Evolutionary conservation across 495 filamentous ascomycete genomes (phyloP), one percentile per base, ranked within the genome.

Genomic region (Podospora appendiculata): DNA sequence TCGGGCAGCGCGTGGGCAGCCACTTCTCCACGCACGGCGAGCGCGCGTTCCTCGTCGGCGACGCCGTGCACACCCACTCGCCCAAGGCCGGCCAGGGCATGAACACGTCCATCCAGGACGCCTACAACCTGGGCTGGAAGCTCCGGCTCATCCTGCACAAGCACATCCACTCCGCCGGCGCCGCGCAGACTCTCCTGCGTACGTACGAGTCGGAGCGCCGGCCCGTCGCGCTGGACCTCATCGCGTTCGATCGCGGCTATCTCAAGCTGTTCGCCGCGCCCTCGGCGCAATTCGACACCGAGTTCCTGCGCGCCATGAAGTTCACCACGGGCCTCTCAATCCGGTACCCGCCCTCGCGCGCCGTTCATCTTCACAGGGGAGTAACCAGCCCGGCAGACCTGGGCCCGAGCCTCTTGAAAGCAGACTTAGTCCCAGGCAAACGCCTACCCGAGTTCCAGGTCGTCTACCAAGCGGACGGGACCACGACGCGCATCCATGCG

Each of bases 41-140:
- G 41, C 72, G 84, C 0, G 76, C 87, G 6, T 88, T 88, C 54
- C 72, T 88, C 41, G 83, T 81, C 12, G 76, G 77, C 17, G 77
- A 86, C 62, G 79, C 81, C 5, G 73, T 81, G 0, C 82, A 84
- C 53, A 83, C 79, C 0, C 81, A 85, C 53, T 82, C 79, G 0
- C 86, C 86, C 6, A 87, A 87, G 68, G 84, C 83, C 2, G 86
- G 85, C 0, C 85, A 88, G 63, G 86, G 86, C 13, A 88, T 89
- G 86, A 89, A 90, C 58, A 80, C 84, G 1, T 73, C 68, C 11
- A 80, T 86, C 68, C 79, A 83, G 60, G 82, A 85, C 57, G 74
- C 83, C 0, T 87, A 81, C 63, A 89, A 89, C 51, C 76, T 89
- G 1, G 85, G 82, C 32, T 89, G 86, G 86, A 90, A 90, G 64